phyloP scores from a whole-genome alignment of 148 eudicot species.

The Bassia scoparia region DNA sequence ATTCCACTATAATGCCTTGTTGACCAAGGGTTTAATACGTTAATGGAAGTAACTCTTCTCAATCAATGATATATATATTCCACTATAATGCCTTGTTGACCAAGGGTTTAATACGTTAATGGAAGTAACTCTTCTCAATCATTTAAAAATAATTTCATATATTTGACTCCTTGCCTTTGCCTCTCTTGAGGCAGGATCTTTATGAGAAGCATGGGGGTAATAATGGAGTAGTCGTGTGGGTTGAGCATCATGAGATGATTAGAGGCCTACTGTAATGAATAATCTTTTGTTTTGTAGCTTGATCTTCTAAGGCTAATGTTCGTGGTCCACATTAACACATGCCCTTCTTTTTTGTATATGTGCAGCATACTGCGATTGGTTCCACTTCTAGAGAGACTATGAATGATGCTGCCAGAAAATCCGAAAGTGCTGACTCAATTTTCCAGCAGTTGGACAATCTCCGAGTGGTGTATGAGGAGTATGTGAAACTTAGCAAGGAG shows the following conservation, averaged over 20 bases:
- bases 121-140: not conserved
- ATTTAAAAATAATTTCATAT: not conserved
- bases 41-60: not conserved
- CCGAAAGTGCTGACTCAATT: slow-evolving; percentile 52
- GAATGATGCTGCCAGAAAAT: slow-evolving; percentile 42
- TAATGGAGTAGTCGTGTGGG: not conserved
- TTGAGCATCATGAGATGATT: not conserved
- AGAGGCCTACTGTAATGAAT: not conserved
- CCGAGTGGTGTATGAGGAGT: slow-evolving; percentile 77
- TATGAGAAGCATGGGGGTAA: not conserved
- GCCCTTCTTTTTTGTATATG: slow-evolving; percentile 11
- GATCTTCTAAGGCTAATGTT: not conserved
- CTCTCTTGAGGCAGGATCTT: not conserved
- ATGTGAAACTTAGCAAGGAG: slow-evolving; percentile 56
- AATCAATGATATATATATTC: not conserved
- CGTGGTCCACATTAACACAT: not conserved
- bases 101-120: not conserved
- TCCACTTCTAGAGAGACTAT: slow-evolving; percentile 46
- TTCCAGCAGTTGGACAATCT: slow-evolving; percentile 86
- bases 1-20: not conserved
- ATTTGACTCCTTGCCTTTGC: not conserved
- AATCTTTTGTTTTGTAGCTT: not conserved
- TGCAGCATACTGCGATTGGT: slow-evolving; percentile 68
- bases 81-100: not conserved
- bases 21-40: not conserved